phyloP scores from a whole-genome alignment of 2,329 filamentous ascomycete genomes.

The Drechslerella dactyloides region DNA sequence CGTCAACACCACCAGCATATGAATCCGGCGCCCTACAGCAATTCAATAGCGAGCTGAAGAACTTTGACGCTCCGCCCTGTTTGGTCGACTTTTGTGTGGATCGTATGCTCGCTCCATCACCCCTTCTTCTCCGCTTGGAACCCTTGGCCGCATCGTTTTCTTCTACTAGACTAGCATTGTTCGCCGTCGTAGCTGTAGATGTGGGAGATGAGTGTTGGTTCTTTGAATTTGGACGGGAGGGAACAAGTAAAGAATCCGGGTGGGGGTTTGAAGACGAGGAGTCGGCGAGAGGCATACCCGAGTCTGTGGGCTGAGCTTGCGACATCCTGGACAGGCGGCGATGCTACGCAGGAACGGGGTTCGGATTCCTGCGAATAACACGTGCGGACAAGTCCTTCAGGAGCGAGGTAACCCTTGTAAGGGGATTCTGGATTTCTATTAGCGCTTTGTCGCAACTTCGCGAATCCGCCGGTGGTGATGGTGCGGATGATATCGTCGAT shows the following conservation, averaged over 20 bases:
- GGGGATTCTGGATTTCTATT: slow-evolving; percentile 25
- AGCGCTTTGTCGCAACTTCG: slow-evolving; percentile 21
- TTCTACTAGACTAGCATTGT: slow-evolving; percentile 52
- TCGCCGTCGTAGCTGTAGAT: slow-evolving; percentile 54
- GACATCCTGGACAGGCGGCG: slow-evolving; percentile 36
- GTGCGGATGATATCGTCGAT: neutral
- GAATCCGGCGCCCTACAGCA: slow-evolving; percentile 53
- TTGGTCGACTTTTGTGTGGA: slow-evolving; percentile 44
- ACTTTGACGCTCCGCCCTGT: slow-evolving; percentile 46
- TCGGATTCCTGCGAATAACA: slow-evolving; percentile 41
- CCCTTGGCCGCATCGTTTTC: slow-evolving; percentile 53
- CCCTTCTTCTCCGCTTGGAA: slow-evolving; percentile 53
- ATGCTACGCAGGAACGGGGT: slow-evolving; percentile 36
- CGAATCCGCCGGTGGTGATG: neutral
- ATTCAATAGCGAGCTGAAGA: slow-evolving; percentile 55
- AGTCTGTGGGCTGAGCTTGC: slow-evolving; percentile 48
- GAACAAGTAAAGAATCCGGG: slow-evolving; percentile 50
- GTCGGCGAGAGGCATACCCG: slow-evolving; percentile 51
- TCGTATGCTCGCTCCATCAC: slow-evolving; percentile 52
- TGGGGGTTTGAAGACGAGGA: slow-evolving; percentile 49
- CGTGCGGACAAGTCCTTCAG: slow-evolving; percentile 37
- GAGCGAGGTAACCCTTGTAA: slow-evolving; percentile 43
- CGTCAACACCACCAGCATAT: slow-evolving; percentile 33
- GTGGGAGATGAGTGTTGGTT: slow-evolving; percentile 52
- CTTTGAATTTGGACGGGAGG: slow-evolving; percentile 51